Evolutionary conservation across 768 basidiomycete species (phyloP), one percentile per base, ranked within the genome.

Genomic region (Mycena indigotica): DNA sequence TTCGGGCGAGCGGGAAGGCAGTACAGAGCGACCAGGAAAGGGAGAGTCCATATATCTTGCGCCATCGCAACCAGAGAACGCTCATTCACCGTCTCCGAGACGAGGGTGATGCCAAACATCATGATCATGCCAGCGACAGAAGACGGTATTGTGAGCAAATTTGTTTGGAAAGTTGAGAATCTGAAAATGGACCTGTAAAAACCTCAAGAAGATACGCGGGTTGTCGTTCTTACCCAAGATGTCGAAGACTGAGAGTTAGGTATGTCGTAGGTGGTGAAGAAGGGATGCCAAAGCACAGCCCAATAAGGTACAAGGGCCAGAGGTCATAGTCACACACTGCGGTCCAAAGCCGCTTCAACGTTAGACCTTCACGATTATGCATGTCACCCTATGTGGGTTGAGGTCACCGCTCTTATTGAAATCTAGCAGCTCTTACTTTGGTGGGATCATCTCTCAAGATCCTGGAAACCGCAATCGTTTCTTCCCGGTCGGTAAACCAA

Each of bases 331-430:
- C 86, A 32, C 76, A 78, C 5, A 85, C 50, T 0, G 84, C 82
- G 5, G 68, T 71, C 80, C 82, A 86, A 3, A 87, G 66, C 4
- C 80, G 73, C 62, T 73, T 75, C 4, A 77, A 30, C 0, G 80
- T 74, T 13, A 88, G 64, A 0, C 80, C 84, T 69, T 89, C 80
- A 39, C 87, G 81, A 58, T 88, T 88, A 69, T 87, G 86, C 87
- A 88, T 86, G 56, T 85, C 84, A 1, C 81, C 81, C 79, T 83
- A 35, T 17, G 40, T 2, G 8, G 8, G 21, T 44, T 44, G 8
- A 53, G 50, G n/a, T n/a, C n/a, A n/a, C n/a, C 16, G 21, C n/a
- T 19, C 19, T 40, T 48, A 5, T 19, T 21, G n/a, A 24, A 24
- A 5, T 21, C 45, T 17, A 40, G 29, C 19, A 46, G 0, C 24